Conservation (phyloP, 2,329 filamentous ascomycete species). For the Atkinsonella hypoxylon region DNA sequence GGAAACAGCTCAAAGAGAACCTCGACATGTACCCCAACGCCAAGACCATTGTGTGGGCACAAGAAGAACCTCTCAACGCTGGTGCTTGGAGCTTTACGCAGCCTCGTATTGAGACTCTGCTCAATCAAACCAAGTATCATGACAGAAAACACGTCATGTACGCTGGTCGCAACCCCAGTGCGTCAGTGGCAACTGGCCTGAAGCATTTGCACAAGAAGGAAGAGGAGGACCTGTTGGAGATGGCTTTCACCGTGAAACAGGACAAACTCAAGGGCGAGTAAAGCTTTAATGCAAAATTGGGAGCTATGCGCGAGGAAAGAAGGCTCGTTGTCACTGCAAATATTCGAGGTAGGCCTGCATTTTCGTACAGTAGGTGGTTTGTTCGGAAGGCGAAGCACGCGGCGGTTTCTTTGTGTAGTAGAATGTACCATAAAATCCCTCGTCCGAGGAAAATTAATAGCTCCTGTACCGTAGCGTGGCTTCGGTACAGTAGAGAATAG, state of each 20-base stretch:
- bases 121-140: slow-evolving; percentile 88
- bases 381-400: neutral
- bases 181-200: slow-evolving; percentile 84
- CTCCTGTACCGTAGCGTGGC: slow-evolving; percentile 5
- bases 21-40: slow-evolving; percentile 95
- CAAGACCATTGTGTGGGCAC: slow-evolving; percentile 92
- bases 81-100: slow-evolving; percentile 97
- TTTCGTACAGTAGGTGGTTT: neutral
- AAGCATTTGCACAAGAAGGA: slow-evolving; percentile 86
- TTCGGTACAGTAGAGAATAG: slow-evolving; percentile 6
- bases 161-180: slow-evolving; percentile 85
- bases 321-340: neutral
- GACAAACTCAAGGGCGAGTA: slow-evolving; percentile 60
- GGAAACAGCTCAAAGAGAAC: slow-evolving; percentile 93
- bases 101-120: slow-evolving; percentile 88
- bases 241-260: slow-evolving; percentile 51
- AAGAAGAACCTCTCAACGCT: slow-evolving; percentile 96
- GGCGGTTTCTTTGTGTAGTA: slow-evolving; percentile 7
- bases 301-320: neutral
- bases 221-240: slow-evolving; percentile 70
- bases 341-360: neutral
- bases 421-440: slow-evolving; percentile 8
- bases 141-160: slow-evolving; percentile 95
- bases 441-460: slow-evolving; percentile 2
- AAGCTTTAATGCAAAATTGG: slow-evolving; percentile 2